Evolutionary conservation across 208 protist genomes (phyloP), one percentile per base, ranked within the genome.

Genomic region (Kentomonas sorsogonicus): DNA sequence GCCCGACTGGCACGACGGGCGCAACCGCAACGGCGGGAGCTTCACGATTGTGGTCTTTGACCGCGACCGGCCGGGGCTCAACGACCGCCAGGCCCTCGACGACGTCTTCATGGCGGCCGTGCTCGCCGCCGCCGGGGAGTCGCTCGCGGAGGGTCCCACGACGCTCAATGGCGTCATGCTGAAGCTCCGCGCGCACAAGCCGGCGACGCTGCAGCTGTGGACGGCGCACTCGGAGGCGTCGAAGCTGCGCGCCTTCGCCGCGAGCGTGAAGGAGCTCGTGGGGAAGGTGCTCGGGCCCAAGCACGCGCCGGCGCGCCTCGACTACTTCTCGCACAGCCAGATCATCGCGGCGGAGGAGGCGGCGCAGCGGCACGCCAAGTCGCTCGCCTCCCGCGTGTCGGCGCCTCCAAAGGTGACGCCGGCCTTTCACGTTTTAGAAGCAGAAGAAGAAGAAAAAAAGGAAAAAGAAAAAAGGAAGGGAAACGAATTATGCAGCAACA

Each of bases 101-200:
- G 86, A 94, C 65, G 76, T 77, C 53, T 94, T 87, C 56, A 77
- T 86, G 75, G 65, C 76, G n/a, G 84, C 71, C 68, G 65, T 94
- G 10, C 66, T 91, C 68, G 78, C 73, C 50, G 68, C 65, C 30
- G 68, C 59, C 29, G 83, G 83, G 22, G 86, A 94, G 72, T 74
- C 72, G 47, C 77, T 91, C 22, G 60, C 75, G 22, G 80, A 94
- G 63, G 75, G 74, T 67, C 70, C 65, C 47, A 79, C 60, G 11
- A 85, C 77, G 6, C 60, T 94, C 36, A 94, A 90, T 52, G 86
- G 86, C 31, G 65, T 94, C 38, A 91, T 89, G 81, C 81, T 94
- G 7, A 94, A 91, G 69, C 57, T 89, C 25, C 79, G 86, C 16
- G 69, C 69, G 23, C 85, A 90, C 65, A 87, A 88, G 45, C 80